Evolutionary conservation across 2,329 filamentous ascomycete genomes (phyloP).

Genomic region (Hysterium pulicare): DNA sequence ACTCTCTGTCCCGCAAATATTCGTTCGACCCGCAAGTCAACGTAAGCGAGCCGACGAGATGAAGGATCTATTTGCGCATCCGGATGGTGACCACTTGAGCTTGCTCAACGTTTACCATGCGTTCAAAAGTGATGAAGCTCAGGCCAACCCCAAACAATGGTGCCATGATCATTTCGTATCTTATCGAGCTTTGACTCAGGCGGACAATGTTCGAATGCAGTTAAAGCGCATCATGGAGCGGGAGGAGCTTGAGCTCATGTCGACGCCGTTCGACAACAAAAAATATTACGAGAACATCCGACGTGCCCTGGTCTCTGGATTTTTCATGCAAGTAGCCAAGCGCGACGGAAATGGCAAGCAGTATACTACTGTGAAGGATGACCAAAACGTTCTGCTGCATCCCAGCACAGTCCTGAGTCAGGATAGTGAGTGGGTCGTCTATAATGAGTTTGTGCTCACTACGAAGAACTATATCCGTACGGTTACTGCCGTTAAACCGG

Average conservation of each 20-base stretch:
- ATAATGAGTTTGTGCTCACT: constrained; percentile 97
- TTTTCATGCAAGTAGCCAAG: constrained; percentile 99
- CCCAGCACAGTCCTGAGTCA: constrained; percentile 85
- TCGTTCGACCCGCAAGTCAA: constrained; percentile 78
- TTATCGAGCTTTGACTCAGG: constrained; percentile 80
- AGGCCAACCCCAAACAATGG: constrained; percentile 80
- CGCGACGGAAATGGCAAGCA: constrained; percentile 83
- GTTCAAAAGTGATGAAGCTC: constrained; percentile 73
- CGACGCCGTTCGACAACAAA: constrained; percentile 88
- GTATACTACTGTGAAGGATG: constrained; percentile 94
- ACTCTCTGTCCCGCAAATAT: constrained; percentile 91
- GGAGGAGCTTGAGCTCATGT: constrained; percentile 78
- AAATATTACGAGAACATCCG: constrained; percentile 98
- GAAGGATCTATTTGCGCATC: constrained; percentile 90
- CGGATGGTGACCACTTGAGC: constrained; percentile 91
- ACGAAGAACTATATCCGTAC: constrained; percentile 98
- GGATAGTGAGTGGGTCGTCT: constrained; percentile 94
- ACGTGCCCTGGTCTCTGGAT: constrained; percentile 83
- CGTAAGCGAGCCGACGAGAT: constrained; percentile 94
- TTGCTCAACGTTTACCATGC: constrained; percentile 98
- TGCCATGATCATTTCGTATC: constrained; percentile 96
- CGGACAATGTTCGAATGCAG: constrained; percentile 89
- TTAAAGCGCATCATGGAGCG: constrained; percentile 97
- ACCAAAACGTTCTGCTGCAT: constrained; percentile 89
- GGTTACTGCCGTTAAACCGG: constrained; percentile 84